Evolutionary conservation across 129 eudicot species (phyloP), one percentile per base, ranked within the genome.

Genomic region (Kitagawia praeruptora): DNA sequence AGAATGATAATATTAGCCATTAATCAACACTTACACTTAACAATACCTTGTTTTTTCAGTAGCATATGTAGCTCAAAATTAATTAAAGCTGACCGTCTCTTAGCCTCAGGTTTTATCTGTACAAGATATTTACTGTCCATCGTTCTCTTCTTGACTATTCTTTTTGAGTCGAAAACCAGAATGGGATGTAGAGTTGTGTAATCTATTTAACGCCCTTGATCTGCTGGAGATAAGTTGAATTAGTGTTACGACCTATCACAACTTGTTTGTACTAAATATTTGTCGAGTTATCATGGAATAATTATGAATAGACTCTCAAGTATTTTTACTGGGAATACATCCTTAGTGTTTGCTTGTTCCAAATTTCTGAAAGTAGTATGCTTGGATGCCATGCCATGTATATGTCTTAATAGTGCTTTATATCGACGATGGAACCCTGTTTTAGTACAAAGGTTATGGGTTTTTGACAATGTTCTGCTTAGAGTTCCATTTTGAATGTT

Each of bases 1-100:
- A n/a, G n/a, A n/a, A n/a, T n/a, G n/a, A n/a, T n/a, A n/a, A n/a
- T n/a, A n/a, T n/a, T n/a, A n/a, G n/a, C n/a, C n/a, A n/a, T n/a
- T n/a, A n/a, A n/a, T n/a, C n/a, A n/a, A n/a, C n/a, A n/a, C n/a
- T n/a, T n/a, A n/a, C n/a, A n/a, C n/a, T n/a, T n/a, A n/a, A n/a
- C n/a, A n/a, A n/a, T n/a, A n/a, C n/a, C n/a, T n/a, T n/a, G n/a
- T n/a, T n/a, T n/a, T n/a, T n/a, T n/a, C n/a, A n/a, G n/a, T n/a
- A n/a, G 70, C 61, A 82, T 76, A 77, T 80, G 89, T 87, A 89
- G 91, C 74, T 84, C 74, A 79, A 84, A 54, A 80, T 54, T 82
- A 75, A 74, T 85, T 81, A 71, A 84, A 70, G 79, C 84, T 81
- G 87, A 85, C 79, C 88, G 19, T 74, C 80, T 81, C 78, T 72